phyloP scores from a whole-genome alignment of 2,329 filamentous ascomycete species.

The Fusarium coffeatum region DNA sequence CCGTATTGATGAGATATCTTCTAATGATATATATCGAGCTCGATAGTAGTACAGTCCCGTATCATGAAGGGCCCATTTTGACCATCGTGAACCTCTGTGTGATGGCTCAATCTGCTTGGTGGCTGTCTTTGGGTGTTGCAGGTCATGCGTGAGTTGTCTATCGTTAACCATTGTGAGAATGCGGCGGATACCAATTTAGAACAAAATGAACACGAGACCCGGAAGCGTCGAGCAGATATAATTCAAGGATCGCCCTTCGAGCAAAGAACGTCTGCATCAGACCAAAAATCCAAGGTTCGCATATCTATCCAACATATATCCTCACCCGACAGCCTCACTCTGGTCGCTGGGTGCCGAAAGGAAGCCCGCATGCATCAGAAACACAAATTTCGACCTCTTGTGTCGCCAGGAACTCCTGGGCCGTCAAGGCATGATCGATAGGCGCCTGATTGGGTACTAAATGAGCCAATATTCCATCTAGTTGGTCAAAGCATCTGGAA shows the following conservation, averaged over 20 bases:
- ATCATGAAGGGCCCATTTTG: constrained; percentile 32
- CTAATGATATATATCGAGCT: constrained; percentile 38
- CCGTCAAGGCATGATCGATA: constrained; percentile 2
- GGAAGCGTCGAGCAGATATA: constrained; percentile 29
- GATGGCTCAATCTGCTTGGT: constrained; percentile 2
- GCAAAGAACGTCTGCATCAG: constrained; percentile 2
- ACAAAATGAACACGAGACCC: background rate
- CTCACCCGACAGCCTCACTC: constrained; percentile 42
- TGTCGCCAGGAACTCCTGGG: constrained; percentile 22
- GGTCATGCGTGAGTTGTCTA: constrained; percentile 2
- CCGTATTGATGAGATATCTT: constrained; percentile 24
- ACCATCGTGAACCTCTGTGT: constrained; percentile 24
- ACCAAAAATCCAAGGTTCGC: constrained; percentile 19
- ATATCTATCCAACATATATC: constrained; percentile 8
- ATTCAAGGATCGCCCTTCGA: constrained; percentile 8
- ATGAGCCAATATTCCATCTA: constrained; percentile 11
- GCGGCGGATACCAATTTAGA: background rate
- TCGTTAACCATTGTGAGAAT: constrained; percentile 13
- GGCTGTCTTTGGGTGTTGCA: constrained; percentile 13
- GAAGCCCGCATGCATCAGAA: constrained; percentile 24
- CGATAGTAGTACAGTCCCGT: constrained; percentile 39
- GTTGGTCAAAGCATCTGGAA: constrained; percentile 27
- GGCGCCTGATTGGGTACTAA: constrained; percentile 22
- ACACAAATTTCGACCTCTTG: constrained; percentile 28
- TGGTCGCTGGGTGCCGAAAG: constrained; percentile 23